phyloP scores from a whole-genome alignment of 306 rosid genomes.

The Quercus robur region DNA sequence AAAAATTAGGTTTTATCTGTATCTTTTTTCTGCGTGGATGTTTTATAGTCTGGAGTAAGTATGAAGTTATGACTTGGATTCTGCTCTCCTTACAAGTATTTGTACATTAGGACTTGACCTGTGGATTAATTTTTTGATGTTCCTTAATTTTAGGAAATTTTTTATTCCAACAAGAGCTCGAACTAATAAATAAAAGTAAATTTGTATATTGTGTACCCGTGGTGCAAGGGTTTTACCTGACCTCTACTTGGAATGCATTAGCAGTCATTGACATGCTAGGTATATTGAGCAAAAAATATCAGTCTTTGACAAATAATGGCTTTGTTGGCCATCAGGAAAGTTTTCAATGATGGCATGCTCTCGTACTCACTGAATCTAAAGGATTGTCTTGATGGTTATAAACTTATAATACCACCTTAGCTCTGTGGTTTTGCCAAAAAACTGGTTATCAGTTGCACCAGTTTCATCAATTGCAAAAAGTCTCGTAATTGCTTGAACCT shows the following conservation, averaged over 20 bases:
- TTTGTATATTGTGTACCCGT: background rate
- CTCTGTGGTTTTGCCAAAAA: background rate
- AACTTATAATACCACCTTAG: background rate
- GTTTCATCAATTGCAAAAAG: background rate
- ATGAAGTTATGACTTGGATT: slow-evolving; percentile 24
- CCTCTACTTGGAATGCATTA: background rate
- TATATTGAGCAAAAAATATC: no score
- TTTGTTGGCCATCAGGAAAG: background rate
- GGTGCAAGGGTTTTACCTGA: background rate
- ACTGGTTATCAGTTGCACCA: background rate
- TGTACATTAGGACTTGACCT: background rate
- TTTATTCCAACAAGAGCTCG: background rate
- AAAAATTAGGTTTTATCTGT: background rate
- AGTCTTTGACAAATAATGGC: background rate
- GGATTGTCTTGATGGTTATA: background rate
- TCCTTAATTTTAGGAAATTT: background rate
- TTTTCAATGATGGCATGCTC: background rate
- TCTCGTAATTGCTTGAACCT: slow-evolving; percentile 13
- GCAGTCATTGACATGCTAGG: background rate
- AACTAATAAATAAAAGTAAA: background rate
- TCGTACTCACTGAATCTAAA: background rate
- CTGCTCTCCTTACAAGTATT: slow-evolving; percentile 4
- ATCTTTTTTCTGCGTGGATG: background rate
- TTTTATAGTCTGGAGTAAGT: no score
- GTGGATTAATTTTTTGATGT: background rate